Evolutionary conservation across 1,284 basidiomycete species (phyloP), one percentile per base, ranked within the genome.

Genomic region (Cryptococcus sp.): DNA sequence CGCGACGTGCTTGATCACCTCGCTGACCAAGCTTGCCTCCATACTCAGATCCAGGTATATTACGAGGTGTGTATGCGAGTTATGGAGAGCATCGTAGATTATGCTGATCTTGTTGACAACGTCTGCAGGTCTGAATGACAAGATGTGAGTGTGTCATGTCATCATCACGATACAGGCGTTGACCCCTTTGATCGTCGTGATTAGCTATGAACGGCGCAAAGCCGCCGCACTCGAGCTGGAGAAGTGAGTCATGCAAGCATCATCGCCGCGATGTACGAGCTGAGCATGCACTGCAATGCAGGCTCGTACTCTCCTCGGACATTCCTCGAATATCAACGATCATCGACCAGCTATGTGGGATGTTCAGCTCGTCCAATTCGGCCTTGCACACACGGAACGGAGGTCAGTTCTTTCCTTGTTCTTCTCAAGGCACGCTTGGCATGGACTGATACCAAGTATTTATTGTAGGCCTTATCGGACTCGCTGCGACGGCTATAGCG

Each of bases 401-500:
- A 42, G 95, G 94, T 40, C 43, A 42, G 73, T 47, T 4, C n/a
- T 5, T 45, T 45, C 19, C 19, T 10, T 13, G 13, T 19, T 45
- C 8, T 10, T 23, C 3, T 7, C 42, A 13, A 40, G 3, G 7
- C 13, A 30, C 30, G 20, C 27, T 25, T 30, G 25, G 45, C 11
- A 17, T 13, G 27, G 27, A 22, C 19, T 47, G 41, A 53, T 39
- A 20, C 16, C 16, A 13, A 19, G 35, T 25, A 8, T 40, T n/a
- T 39, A 10, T 35, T 16, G 35, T 51, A 75, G 73, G 75, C 17
- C 83, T 98, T 54, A 98, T 99, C 71, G 96, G 96, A 16, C 85
- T 99, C 0, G 96, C 96, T 1, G 95, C 92, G 27, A 92, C 93
- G 20, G 93, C 92, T 22, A 98, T 99, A 72, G 95, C 96, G 3